phyloP scores from a whole-genome alignment of 495 filamentous ascomycete species.

The Annulohypoxylon moriforme region DNA sequence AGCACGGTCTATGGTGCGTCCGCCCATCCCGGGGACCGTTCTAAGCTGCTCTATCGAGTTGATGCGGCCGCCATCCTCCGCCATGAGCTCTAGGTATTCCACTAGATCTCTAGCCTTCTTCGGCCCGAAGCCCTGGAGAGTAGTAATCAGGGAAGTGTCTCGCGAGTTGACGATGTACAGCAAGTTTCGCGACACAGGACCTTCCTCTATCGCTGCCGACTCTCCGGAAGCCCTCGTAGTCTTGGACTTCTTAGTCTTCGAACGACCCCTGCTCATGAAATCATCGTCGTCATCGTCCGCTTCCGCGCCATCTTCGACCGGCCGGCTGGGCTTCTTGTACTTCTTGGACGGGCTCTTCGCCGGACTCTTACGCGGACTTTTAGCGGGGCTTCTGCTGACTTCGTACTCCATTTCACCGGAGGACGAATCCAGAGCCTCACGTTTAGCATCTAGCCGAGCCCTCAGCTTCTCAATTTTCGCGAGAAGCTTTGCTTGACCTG shows the following conservation, averaged over 20 bases:
- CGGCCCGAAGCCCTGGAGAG: constrained; percentile 75
- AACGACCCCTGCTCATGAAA: constrained; percentile 50
- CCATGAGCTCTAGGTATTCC: constrained; percentile 63
- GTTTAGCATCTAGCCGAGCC: constrained; percentile 65
- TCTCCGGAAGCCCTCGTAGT: constrained; percentile 33
- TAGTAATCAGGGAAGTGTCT: constrained; percentile 74
- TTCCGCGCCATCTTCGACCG: constrained; percentile 49
- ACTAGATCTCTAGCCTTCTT: constrained; percentile 75
- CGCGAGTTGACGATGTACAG: constrained; percentile 88
- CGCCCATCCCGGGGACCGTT: constrained; percentile 68
- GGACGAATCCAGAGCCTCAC: constrained; percentile 36
- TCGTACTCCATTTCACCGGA: constrained; percentile 26
- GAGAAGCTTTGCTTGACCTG: constrained; percentile 81
- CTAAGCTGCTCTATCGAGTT: constrained; percentile 63
- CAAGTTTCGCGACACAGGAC: constrained; percentile 66
- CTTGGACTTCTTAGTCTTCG: constrained; percentile 52
- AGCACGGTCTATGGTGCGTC: constrained; percentile 67
- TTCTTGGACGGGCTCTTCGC: constrained; percentile 22
- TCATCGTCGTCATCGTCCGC: constrained; percentile 62
- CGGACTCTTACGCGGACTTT: neutral
- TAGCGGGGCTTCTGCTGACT: neutral
- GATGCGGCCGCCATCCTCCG: constrained; percentile 55
- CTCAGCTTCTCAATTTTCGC: constrained; percentile 79
- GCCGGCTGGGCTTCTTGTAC: constrained; percentile 28
- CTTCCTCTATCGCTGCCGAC: constrained; percentile 39